Base-by-base conservation (phyloP, 139 green algal species). In the Chlorella ohadii region DNA sequence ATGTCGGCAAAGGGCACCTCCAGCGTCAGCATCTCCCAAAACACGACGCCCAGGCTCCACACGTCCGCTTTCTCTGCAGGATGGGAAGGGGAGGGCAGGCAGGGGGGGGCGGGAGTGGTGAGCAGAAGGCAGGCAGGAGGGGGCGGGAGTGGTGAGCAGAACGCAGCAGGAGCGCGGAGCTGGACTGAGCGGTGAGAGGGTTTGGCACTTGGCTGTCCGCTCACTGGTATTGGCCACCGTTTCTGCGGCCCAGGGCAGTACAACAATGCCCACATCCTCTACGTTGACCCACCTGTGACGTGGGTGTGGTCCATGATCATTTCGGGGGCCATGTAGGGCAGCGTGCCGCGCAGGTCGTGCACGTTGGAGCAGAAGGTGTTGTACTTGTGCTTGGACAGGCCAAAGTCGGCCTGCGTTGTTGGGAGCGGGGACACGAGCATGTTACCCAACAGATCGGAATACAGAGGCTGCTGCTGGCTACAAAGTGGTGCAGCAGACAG, bases 381-480 rank as follows among this genome's bases (percentile, higher is more conserved):
- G 78, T 93, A 89, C 91, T 96, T 96, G 82, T 96, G 91, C 89
- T 96, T 95, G 87, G 82, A 90, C 67, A 98, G 89, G 19, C 95
- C 95, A 89, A 98, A 98, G 86, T 98, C 95, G 41, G 94, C 95
- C 93, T 89, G 66, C 11, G 20, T 63, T 0, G 56, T 7, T 7
- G 47, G n/a, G 3, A n/a, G 56, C 7, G 74, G 33, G 57, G 22
- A 56, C 1, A n/a, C n/a, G n/a, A 13, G n/a, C 0, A n/a, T n/a
- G n/a, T n/a, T n/a, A n/a, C n/a, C n/a, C n/a, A n/a, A n/a, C n/a
- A n/a, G n/a, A n/a, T n/a, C n/a, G n/a, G n/a, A n/a, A n/a, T n/a
- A n/a, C n/a, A n/a, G n/a, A n/a, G n/a, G n/a, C n/a, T n/a, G n/a
- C n/a, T n/a, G n/a, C n/a, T n/a, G n/a, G n/a, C n/a, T n/a, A n/a